Percentiles rank a stretch among this genome's conserved stretches.
phyloP scores from a whole-genome alignment of 1,284 basidiomycete species.

The Apiotrichum domesticum region DNA sequence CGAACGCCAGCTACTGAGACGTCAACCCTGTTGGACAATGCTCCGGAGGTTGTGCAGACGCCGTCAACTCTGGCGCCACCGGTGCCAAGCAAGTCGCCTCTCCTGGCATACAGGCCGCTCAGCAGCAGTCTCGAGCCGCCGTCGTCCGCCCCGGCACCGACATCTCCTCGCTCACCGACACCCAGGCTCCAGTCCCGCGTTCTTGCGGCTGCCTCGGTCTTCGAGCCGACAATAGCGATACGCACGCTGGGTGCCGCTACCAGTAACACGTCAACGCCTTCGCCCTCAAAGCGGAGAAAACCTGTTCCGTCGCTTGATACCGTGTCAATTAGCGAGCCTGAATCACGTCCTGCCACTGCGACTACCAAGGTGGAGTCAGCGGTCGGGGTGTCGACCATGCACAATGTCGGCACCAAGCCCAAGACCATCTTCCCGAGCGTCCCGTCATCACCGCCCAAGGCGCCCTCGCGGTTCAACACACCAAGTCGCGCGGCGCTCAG shows the following conservation, averaged over 20 bases:
- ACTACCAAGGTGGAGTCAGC: too few relatives aligned
- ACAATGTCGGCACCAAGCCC: too few relatives aligned
- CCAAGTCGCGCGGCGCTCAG: background rate
- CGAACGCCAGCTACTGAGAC: background rate
- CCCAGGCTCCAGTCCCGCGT: background rate
- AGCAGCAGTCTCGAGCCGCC: background rate
- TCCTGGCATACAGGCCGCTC: too few relatives aligned
- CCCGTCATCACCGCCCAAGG: background rate
- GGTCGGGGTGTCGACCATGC: too few relatives aligned
- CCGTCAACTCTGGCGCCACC: too few relatives aligned
- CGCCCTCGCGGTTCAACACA: background rate
- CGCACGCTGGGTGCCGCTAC: background rate
- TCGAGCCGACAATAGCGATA: conserved; percentile 10
- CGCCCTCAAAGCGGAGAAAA: background rate
- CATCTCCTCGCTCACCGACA: background rate
- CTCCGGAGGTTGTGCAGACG: background rate
- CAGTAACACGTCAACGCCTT: background rate
- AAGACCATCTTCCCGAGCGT: background rate
- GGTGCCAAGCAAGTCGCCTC: too few relatives aligned
- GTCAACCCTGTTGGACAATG: background rate
- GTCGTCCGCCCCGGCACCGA: background rate
- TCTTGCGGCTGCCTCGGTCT: conserved; percentile 8
- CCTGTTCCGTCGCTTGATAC: background rate
- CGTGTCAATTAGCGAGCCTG: too few relatives aligned
- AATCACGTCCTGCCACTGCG: too few relatives aligned